Percentiles rank a stretch among this genome's conserved stretches.
These are phyloP conservation scores for Quercus gilva DNA, from an alignment of 306 rosid species.

Conservation along the genomic window DNA sequence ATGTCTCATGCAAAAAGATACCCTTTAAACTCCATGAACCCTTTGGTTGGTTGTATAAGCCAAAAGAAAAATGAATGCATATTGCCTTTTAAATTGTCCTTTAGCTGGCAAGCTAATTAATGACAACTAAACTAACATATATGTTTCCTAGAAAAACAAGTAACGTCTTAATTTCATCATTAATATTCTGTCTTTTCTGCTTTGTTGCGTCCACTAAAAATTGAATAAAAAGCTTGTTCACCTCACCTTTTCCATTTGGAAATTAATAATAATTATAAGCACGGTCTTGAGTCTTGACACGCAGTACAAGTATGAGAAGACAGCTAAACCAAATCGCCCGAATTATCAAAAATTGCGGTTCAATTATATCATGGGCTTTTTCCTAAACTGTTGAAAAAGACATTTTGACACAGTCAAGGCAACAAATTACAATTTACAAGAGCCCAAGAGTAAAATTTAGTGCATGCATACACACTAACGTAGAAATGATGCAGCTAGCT, in stretches of 20 bases:
- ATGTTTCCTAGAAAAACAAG: too few species aligned
- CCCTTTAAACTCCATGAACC: too few species aligned
- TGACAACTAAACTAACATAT: too few species aligned
- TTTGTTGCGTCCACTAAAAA: neutral
- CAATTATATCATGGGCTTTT: neutral
- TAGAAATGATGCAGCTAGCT: too few species aligned
- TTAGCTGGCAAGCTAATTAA: neutral
- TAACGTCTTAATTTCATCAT: too few species aligned
- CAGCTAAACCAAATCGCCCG: neutral
- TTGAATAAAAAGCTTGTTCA: neutral
- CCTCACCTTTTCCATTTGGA: too few species aligned
- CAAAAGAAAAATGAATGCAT: neutral
- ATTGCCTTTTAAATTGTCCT: neutral
- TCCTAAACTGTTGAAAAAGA: neutral
- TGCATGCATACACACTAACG: too few species aligned
- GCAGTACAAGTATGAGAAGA: neutral
- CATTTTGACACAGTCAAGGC: neutral
- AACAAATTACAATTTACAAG: too few species aligned
- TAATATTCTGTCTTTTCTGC: neutral
- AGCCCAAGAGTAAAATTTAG: too few species aligned
- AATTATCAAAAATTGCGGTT: neutral
- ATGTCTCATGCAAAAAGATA: too few species aligned
- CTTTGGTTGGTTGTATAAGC: too few species aligned
- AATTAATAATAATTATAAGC: too few species aligned
- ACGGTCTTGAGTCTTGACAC: neutral